These are phyloP conservation scores for Penicillium glabrum DNA, from an alignment of 2,329 filamentous ascomycete species.

Conservation along the genomic window DNA sequence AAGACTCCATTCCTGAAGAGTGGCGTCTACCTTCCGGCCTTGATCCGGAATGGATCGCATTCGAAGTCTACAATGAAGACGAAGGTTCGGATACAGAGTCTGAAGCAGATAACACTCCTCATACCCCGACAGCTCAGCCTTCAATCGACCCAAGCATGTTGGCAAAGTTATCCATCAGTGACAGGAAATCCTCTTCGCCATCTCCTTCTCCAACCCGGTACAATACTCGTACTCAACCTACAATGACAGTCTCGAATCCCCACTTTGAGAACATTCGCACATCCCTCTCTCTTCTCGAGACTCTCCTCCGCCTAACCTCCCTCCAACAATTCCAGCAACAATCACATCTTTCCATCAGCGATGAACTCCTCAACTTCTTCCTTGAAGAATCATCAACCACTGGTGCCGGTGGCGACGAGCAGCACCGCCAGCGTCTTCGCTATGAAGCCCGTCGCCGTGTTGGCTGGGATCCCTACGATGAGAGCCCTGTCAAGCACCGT, in stretches of 20 bases:
- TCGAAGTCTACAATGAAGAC: conserved; percentile 75
- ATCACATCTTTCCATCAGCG: conserved; percentile 84
- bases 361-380: conserved; percentile 88
- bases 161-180: conserved; percentile 47
- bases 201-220: conserved; percentile 27
- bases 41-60: conserved; percentile 86
- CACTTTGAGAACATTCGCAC: conserved; percentile 58
- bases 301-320: conserved; percentile 79
- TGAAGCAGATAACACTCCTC: conserved; percentile 34
- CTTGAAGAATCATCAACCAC: conserved; percentile 68
- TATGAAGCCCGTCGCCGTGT: conserved; percentile 62
- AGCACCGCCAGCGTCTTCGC: conserved; percentile 60
- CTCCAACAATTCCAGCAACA: conserved; percentile 90
- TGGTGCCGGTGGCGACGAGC: conserved; percentile 62
- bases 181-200: conserved; percentile 26
- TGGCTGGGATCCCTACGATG: conserved; percentile 71
- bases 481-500: conserved; percentile 65
- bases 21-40: conserved; percentile 71
- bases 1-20: conserved; percentile 37
- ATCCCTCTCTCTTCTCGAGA: conserved; percentile 80
- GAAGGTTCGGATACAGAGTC: conserved; percentile 58
- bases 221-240: conserved; percentile 20
- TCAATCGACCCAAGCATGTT: conserved; percentile 48
- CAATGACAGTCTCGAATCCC: conserved; percentile 48
- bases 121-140: conserved; percentile 15